Percentiles rank a stretch among this genome's conserved stretches.
phyloP scores from a whole-genome alignment of 331 rosid species.

The Acacia pycnantha region DNA sequence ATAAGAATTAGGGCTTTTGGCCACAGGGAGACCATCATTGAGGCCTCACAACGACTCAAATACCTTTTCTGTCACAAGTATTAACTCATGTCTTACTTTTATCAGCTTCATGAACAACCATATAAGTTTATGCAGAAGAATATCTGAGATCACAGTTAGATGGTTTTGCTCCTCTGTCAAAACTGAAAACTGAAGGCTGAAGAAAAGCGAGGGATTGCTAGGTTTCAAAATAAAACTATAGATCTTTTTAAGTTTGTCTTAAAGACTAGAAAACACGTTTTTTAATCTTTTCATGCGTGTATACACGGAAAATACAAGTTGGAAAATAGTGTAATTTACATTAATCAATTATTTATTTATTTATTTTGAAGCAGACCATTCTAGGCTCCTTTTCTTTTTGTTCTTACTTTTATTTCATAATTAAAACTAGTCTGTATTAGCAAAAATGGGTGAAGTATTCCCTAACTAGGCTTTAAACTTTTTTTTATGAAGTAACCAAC shows the following conservation, averaged over 20 bases:
- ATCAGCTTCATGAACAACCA: constrained; percentile 3
- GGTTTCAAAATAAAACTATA: not conserved
- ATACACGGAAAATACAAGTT: not conserved
- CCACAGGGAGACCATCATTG: constrained; percentile 37
- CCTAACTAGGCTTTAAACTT: not conserved
- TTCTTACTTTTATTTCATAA: not conserved
- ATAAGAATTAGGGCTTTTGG: constrained; percentile 57
- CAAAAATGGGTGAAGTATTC: too few relatives aligned
- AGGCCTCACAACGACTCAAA: constrained; percentile 46
- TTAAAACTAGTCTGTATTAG: not conserved
- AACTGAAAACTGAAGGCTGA: not conserved
- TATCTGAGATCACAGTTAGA: not conserved
- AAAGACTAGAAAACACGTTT: not conserved
- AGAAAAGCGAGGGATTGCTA: constrained; percentile 1
- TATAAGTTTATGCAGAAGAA: not conserved
- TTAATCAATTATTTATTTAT: too few relatives aligned
- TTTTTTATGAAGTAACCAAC: not conserved
- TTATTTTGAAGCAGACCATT: not conserved
- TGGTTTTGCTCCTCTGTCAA: too few relatives aligned
- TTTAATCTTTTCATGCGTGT: not conserved
- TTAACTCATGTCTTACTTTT: constrained; percentile 17
- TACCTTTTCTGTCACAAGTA: constrained; percentile 19
- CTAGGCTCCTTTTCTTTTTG: not conserved
- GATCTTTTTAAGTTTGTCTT: not conserved
- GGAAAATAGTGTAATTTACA: not conserved